phyloP scores from a whole-genome alignment of 2,329 filamentous ascomycete genomes.

The Aspergillus caelatus region DNA sequence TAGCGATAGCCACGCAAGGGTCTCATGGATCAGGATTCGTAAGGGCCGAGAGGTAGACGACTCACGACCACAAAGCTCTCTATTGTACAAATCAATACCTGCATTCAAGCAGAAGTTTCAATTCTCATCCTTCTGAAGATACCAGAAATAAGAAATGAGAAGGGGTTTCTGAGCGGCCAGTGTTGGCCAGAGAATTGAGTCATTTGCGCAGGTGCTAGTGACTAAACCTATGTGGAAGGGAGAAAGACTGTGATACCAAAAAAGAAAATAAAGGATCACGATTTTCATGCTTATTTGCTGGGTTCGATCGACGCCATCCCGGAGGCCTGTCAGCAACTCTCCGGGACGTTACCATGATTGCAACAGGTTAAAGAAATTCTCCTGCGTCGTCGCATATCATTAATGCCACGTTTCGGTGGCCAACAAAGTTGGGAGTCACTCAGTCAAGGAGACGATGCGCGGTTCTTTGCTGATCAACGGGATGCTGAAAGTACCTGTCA shows the following conservation, averaged over 20 bases:
- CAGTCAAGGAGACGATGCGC: background rate
- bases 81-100: slow-evolving; percentile 11
- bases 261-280: slow-evolving; percentile 4
- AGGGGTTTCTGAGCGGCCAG: background rate
- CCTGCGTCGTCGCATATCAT: slow-evolving; percentile 13
- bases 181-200: slow-evolving; percentile 1
- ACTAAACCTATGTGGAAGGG: slow-evolving; percentile 6
- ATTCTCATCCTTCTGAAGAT: background rate
- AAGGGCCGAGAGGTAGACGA: slow-evolving; percentile 13
- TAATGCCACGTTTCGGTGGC: slow-evolving; percentile 24
- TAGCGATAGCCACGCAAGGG: slow-evolving; percentile 24
- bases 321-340: slow-evolving; percentile 18
- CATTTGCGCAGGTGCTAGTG: background rate
- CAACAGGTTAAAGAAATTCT: slow-evolving; percentile 11
- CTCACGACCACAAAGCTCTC: background rate
- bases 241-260: slow-evolving; percentile 16
- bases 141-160: slow-evolving; percentile 1
- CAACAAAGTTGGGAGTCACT: background rate
- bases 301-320: slow-evolving; percentile 9
- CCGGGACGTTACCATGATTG: slow-evolving; percentile 11
- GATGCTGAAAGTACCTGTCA: background rate
- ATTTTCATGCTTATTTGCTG: slow-evolving; percentile 2
- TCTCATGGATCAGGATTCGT: slow-evolving; percentile 15
- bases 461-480: slow-evolving; percentile 6
- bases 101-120: slow-evolving; percentile 9